Base-by-base conservation (phyloP, 2,329 filamentous ascomycete species). In the Aspergillus versicolor region DNA sequence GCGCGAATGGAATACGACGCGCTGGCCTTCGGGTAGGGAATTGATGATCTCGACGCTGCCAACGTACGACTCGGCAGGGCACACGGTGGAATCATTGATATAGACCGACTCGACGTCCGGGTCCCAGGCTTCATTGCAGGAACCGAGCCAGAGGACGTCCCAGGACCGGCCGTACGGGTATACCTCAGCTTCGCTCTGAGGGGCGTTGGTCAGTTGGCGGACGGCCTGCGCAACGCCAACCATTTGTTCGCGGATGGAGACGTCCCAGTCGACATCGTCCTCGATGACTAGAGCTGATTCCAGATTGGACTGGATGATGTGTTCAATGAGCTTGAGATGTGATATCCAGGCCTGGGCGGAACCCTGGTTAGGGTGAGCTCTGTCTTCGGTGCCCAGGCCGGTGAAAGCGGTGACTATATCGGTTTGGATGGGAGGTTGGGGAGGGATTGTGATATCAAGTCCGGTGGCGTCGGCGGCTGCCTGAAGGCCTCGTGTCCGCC, bases 101-200 rank as follows among this genome's bases (percentile, higher is more conserved):
- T 64, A 65, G 4, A 60, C 42, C 9, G 60, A 41, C 60, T 64
- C 52, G 65, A 66, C 24, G 32, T 11, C 7, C 34, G 60, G 19
- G 41, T 63, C 37, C 58, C 60, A 52, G 52, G 49, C 49, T 50
- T 68, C 57, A 5, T 67, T 70, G 59, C 74, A 76, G 43, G 72
- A 70, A 0, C 74, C 74, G 17, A 77, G 57, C 72, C 73, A 75
- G 1, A 77, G 63, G 11, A 77, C 59, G 59, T 76, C 73, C 73
- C 73, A 76, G 5, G 61, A 55, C 1, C 44, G 60, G 2, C 73
- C 73, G 53, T 71, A 75, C 0, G 71, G 70, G 0, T 60, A 55
- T 3, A 38, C 13, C 22, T 57, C 43, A 1, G 3, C 21, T 6
- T 38, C 40, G 2, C 4, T 9, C 5, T 40, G 22, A 5, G 2